A percentile compares a stretch with the other conserved stretches of the same genome.
These are phyloP conservation scores for Asterochloris sp. DNA, from an alignment of 139 green algal species.

Conservation along the genomic window DNA sequence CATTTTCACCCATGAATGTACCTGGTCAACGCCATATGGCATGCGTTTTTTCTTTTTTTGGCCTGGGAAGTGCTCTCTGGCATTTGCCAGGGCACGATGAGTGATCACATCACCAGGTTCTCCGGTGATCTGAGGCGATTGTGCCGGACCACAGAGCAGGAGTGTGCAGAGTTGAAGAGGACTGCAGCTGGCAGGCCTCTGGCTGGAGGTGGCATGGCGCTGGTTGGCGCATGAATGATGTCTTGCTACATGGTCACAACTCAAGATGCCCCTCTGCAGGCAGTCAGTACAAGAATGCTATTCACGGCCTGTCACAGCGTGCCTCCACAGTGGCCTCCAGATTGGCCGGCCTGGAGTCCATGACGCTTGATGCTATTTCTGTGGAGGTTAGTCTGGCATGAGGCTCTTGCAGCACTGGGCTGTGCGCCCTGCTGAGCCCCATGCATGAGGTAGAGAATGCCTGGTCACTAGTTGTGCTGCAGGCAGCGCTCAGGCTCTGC, in stretches of 20 bases:
- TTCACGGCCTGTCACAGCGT: conserved; percentile 8
- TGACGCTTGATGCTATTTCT: conserved; percentile 23
- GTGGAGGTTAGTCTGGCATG: conserved; percentile 5
- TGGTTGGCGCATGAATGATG: background rate
- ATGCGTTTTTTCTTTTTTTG: too few species aligned
- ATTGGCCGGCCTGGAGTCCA: background rate
- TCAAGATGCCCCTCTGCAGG: background rate
- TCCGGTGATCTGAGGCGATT: too few species aligned
- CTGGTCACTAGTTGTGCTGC: background rate
- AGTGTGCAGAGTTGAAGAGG: background rate
- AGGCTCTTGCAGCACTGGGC: background rate
- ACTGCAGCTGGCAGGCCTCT: background rate
- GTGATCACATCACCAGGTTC: too few species aligned
- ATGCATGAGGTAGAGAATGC: background rate
- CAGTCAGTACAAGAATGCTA: background rate
- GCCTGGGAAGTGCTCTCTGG: too few species aligned
- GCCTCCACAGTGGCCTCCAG: background rate
- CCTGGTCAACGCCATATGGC: too few species aligned
- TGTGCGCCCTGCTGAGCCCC: too few species aligned
- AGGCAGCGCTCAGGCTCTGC: background rate
- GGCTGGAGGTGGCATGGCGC: background rate
- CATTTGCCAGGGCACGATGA: too few species aligned
- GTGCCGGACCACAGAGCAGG: background rate
- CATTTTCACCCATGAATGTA: too few species aligned
- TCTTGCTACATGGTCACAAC: background rate